A percentile compares a stretch with the other conserved stretches of the same genome.
Evolutionary conservation across 176 grass and related monocot genomes (phyloP).

Genomic region (Eleusine coracana): DNA sequence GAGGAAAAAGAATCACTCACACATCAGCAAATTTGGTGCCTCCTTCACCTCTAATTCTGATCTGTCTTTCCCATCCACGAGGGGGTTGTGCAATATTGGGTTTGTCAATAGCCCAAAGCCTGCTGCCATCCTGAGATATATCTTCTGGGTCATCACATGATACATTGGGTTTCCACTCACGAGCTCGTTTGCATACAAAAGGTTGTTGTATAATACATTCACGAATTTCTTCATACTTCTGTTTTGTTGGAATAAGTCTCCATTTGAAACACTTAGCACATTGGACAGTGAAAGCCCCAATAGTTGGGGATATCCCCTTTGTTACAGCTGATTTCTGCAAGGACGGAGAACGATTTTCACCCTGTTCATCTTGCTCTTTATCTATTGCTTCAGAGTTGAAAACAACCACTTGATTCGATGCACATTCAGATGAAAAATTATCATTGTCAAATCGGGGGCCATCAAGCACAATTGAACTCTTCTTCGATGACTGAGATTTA

Average conservation of each 20-base stretch:
- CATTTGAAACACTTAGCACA: constrained; percentile 96
- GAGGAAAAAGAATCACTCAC: constrained; percentile 52
- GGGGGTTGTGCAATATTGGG: constrained; percentile 91
- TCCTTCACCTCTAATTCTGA: constrained; percentile 95
- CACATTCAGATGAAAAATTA: constrained; percentile 44
- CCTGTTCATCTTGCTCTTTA: constrained; percentile 52
- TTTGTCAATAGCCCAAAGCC: constrained; percentile 98
- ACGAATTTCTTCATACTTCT: constrained; percentile 92
- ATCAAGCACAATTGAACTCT: constrained; percentile 29
- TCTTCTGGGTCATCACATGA: constrained; percentile 77
- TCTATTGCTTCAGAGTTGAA: constrained; percentile 43
- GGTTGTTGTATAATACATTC: constrained; percentile 77
- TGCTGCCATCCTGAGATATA: constrained; percentile 95
- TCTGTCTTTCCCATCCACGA: constrained; percentile 88
- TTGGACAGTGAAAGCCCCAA: constrained; percentile 95
- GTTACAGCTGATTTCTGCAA: constrained; percentile 35
- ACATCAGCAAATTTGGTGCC: constrained; percentile 97
- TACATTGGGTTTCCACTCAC: constrained; percentile 79
- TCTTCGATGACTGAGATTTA: constrained; percentile 52
- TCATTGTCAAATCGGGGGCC: constrained; percentile 38
- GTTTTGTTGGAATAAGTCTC: constrained; percentile 94
- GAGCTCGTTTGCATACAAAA: constrained; percentile 77
- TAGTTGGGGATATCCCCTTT: constrained; percentile 56
- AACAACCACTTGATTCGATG: constrained; percentile 41
- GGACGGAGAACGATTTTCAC: constrained; percentile 42